A percentile compares a stretch with the other conserved stretches of the same genome.
phyloP scores from a whole-genome alignment of 75 land plant species.

The Larix kaempferi region DNA sequence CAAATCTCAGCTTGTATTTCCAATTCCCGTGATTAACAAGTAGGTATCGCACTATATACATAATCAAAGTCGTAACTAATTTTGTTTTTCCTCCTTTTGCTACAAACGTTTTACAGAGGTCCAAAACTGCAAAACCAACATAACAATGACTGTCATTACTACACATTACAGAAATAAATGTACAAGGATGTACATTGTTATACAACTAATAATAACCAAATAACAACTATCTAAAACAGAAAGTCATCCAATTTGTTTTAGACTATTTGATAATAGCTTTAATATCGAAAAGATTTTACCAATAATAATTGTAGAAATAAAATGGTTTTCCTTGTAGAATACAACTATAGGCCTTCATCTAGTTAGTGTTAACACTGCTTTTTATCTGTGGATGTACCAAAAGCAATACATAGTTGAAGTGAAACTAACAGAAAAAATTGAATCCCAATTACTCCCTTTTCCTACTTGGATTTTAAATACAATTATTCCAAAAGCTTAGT shows the following conservation, averaged over 20 bases:
- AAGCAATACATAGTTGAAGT: too few species aligned
- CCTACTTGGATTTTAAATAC: too few species aligned
- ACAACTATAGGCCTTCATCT: background rate
- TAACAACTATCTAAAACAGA: background rate
- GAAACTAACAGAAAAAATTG: too few species aligned
- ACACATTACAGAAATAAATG: background rate
- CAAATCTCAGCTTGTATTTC: slow-evolving; percentile 73
- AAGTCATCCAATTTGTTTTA: background rate
- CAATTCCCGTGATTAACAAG: slow-evolving; percentile 82
- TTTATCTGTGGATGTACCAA: background rate
- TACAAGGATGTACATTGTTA: background rate
- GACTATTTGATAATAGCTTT: background rate
- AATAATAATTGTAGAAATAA: too few species aligned
- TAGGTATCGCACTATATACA: slow-evolving; percentile 60
- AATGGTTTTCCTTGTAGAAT: too few species aligned
- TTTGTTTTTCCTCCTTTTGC: slow-evolving; percentile 60
- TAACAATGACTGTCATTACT: background rate
- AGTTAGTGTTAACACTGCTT: background rate
- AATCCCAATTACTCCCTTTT: too few species aligned
- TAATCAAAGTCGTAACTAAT: slow-evolving; percentile 42
- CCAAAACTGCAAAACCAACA: slow-evolving; percentile 62
- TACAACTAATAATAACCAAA: background rate
- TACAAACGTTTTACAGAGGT: slow-evolving; percentile 53
- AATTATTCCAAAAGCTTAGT: too few species aligned
- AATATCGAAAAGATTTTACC: too few species aligned